Evolutionary conservation across 352 stramenopile species (phyloP), one percentile per base, ranked within the genome.

Genomic region (Aphanomyces euteiches): DNA sequence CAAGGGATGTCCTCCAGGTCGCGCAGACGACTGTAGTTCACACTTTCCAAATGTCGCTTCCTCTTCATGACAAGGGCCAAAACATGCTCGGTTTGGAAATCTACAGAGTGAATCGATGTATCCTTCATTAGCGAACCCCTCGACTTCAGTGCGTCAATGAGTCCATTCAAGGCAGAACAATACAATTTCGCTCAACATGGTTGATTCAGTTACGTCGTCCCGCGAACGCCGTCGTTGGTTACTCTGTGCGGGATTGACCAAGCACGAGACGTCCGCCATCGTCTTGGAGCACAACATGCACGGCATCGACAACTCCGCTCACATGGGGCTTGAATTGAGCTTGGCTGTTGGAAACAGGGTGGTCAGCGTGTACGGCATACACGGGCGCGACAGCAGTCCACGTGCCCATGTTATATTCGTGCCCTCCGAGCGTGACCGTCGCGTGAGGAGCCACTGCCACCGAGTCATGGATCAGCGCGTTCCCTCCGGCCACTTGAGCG

Each of bases 341-440:
- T 56, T 50, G 59, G 8, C n/a, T n/a, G 59, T 67, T 67, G 36
- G 59, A 67, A n/a, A 21, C 6, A 5, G 59, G 39, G 38, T 67
- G 73, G 61, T 87, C 77, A 5, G 90, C 84, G 38, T 90, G 71
- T 12, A 94, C 57, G 43, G 81, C 80, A 60, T 77, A 75, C 17
- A 94, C 73, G 56, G 83, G 76, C 7, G 84, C 85, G 40, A 85
- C 75, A 4, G 82, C 83, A 53, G 77, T 90, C 82, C 81, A 92
- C 41, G 77, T 75, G 66, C 78, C 86, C 86, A 94, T 94, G 77
- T 94, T 78, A 77, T 88, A 92, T 74, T 84, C 76, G 66, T 88
- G 79, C 67, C 90, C 84, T 40, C 78, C 75, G 45, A 92, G 73
- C 34, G 43, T 79, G 5, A 64, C 67, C 38, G 79, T 75, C 0